Evolutionary conservation across 257 asterid species (phyloP).

Genomic region (Anisodus acutangulus): DNA sequence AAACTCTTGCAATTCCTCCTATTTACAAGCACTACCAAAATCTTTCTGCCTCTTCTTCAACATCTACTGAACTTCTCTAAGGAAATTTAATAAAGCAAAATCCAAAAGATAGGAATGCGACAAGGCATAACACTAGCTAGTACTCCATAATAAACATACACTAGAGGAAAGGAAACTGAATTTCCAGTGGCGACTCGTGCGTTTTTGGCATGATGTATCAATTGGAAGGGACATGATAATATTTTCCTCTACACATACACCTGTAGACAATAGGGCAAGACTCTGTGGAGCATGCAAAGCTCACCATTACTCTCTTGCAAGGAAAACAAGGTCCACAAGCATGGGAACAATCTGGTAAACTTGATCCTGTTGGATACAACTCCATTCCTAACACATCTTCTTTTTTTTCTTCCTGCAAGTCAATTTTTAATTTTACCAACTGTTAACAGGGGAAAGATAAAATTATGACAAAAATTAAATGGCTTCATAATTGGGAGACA

Average conservation of each 20-base stretch:
- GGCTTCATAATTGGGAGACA: not conserved
- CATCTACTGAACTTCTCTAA: not conserved
- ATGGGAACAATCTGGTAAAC: constrained; percentile 86
- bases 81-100: not conserved
- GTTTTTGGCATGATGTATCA: constrained; percentile 32
- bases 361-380: constrained; percentile 85
- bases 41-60: not conserved
- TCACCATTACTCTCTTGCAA: constrained; percentile 84
- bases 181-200: not conserved
- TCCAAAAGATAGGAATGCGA: not conserved
- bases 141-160: not conserved
- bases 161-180: not conserved
- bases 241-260: constrained; percentile 91
- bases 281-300: constrained; percentile 76
- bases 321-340: constrained; percentile 91
- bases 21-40: constrained; percentile 13
- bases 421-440: not conserved
- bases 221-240: constrained; percentile 86
- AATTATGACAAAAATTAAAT: not conserved
- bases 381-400: constrained; percentile 61
- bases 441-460: not conserved
- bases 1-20: constrained; percentile 13
- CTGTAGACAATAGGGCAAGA: constrained; percentile 93
- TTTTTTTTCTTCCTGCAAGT: constrained; percentile 49
- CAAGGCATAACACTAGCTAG: not conserved